Base-by-base conservation (phyloP, 2,329 filamentous ascomycete species). In the Apiospora koreana region DNA sequence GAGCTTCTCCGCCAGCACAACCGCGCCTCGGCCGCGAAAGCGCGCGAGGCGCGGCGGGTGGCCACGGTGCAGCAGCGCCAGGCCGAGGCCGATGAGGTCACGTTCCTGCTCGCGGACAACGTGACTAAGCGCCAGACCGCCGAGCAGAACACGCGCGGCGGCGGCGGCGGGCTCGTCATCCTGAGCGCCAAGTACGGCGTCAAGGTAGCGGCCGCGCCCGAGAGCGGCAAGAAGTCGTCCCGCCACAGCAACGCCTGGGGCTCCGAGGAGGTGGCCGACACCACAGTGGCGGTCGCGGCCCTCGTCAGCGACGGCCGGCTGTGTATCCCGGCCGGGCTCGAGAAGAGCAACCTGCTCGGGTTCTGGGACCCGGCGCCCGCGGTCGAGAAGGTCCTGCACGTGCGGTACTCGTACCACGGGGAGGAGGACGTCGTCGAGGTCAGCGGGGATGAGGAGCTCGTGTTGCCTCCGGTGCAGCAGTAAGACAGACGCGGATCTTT, bases 341-440 rank as follows among this genome's bases (percentile, higher is more conserved):
- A 80, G 67, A 85, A 86, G 79, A 81, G 80, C 62, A 79, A 81
- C 45, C 74, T 87, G 38, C 78, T 85, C 0, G 86, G 86, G 1
- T 87, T 87, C 75, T 87, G 85, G 83, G 86, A 87, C 69, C 85
- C 85, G 21, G 82, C 81, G 16, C 86, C 85, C 6, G 75, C 76
- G 45, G 16, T 42, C 23, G 79, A 79, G 25, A 87, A 87, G 80
- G 79, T 82, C 45, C 77, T 87, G 65, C 80, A 81, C 64, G 82
- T 87, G 21, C 78, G 81, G 69, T 87, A 86, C 71, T 70, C 80
- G 25, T 86, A 80, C 74, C 73, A 74, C 28, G 81, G 82, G 0
- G 78, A 73, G 68, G 81, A 82, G 72, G 72, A 71, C 41, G 75
- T 75, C 2, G 77, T 78, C 4, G 82, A 81, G 73, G 84, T 83